Conservation (phyloP, 345 rosid species). For the Nephelium lappaceum region DNA sequence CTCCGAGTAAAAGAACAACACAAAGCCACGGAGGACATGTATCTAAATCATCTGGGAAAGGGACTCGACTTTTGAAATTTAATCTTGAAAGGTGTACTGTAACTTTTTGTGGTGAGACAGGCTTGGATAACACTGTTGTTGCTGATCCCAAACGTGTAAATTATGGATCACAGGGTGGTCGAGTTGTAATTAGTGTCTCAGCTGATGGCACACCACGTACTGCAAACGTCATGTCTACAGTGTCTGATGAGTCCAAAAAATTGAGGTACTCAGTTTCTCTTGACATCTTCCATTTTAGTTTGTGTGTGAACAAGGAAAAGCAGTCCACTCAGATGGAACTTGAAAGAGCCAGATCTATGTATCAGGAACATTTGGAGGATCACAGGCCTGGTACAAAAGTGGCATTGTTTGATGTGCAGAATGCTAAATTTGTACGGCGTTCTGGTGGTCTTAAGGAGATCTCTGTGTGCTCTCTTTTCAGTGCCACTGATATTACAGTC, state of each 20-base stretch:
- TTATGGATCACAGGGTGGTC: conserved; percentile 99
- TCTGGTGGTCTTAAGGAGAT: conserved; percentile 87
- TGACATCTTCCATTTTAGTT: conserved; percentile 72
- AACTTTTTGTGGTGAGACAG: conserved; percentile 63
- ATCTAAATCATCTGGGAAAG: conserved; percentile 77
- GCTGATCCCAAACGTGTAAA: conserved; percentile 93
- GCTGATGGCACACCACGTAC: conserved; percentile 83
- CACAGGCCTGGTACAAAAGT: conserved; percentile 56
- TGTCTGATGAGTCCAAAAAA: conserved; percentile 53
- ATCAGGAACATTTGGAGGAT: conserved; percentile 73
- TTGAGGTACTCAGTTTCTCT: conserved; percentile 74
- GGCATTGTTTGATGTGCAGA: conserved; percentile 76
- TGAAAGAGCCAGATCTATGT: conserved; percentile 81
- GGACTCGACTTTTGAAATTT: conserved; percentile 70
- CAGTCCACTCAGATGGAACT: conserved; percentile 86
- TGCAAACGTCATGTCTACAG: conserved; percentile 62
- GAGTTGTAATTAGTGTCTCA: conserved; percentile 57
- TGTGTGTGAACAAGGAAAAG: conserved; percentile 84
- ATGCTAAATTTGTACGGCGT: conserved; percentile 86
- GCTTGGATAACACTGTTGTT: conserved; percentile 65
- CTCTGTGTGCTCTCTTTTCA: conserved; percentile 87
- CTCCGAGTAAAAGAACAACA: conserved; percentile 53
- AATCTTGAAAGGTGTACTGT: conserved; percentile 85
- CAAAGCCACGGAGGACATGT: conserved; percentile 51
- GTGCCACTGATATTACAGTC: conserved; percentile 81